Evolutionary conservation across 441 rosid genomes (phyloP).

Genomic region (Iberis amara): DNA sequence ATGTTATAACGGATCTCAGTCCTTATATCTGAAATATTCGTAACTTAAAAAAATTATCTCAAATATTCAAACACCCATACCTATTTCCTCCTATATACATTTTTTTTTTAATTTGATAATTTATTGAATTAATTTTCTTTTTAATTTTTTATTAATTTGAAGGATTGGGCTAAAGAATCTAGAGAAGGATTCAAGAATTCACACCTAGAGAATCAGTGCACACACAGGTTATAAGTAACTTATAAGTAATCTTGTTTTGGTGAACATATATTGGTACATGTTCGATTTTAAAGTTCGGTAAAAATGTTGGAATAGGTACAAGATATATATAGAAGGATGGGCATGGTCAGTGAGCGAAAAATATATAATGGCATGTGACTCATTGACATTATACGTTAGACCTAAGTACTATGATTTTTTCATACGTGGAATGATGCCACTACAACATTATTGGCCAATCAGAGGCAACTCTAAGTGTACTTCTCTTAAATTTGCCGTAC

Average conservation of each 20-base stretch:
- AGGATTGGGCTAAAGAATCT: slow-evolving; percentile 43
- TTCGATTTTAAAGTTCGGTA: neutral
- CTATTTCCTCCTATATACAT: too few relatives aligned
- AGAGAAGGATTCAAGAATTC: slow-evolving; percentile 38
- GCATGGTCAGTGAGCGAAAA: slow-evolving; percentile 76
- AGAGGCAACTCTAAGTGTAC: slow-evolving; percentile 39
- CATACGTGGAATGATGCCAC: slow-evolving; percentile 50
- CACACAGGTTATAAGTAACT: slow-evolving; percentile 35
- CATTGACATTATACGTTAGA: slow-evolving; percentile 44
- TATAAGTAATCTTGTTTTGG: neutral
- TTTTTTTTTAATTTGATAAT: too few relatives aligned
- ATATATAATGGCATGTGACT: slow-evolving; percentile 69
- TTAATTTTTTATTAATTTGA: too few relatives aligned
- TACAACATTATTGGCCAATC: slow-evolving; percentile 75
- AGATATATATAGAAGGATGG: slow-evolving; percentile 58
- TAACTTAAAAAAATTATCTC: too few relatives aligned
- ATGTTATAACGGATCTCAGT: too few relatives aligned
- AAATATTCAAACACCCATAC: too few relatives aligned
- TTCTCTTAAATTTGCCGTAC: slow-evolving; percentile 56
- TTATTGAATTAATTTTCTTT: too few relatives aligned
- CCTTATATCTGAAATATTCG: too few relatives aligned
- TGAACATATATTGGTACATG: neutral
- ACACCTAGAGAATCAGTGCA: slow-evolving; percentile 46
- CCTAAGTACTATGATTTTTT: slow-evolving; percentile 62
- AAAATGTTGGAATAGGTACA: slow-evolving; percentile 36